Evolutionary conservation across 2,329 filamentous ascomycete genomes (phyloP).

Genomic region (Aspergillus cejpii): DNA sequence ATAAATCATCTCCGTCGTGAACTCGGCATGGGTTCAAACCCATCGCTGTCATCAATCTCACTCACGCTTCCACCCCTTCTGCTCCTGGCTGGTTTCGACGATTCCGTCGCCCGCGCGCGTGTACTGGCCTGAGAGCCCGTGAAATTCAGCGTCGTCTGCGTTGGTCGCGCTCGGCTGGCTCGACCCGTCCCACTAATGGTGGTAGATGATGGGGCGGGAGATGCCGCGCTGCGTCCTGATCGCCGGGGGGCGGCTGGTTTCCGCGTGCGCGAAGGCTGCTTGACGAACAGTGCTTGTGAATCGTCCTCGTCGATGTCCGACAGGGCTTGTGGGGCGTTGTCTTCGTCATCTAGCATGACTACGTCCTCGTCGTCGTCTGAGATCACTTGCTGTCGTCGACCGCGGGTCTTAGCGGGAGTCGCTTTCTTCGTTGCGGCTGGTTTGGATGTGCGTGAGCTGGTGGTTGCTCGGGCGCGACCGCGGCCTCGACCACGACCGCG

Average conservation of each 20-base stretch:
- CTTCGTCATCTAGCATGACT: slow-evolving; percentile 35
- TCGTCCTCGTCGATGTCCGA: slow-evolving; percentile 29
- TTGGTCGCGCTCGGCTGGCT: slow-evolving; percentile 23
- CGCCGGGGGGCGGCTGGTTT: slow-evolving; percentile 21
- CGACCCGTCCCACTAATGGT: slow-evolving; percentile 26
- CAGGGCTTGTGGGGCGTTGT: slow-evolving; percentile 24
- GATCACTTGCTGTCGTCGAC: slow-evolving; percentile 27
- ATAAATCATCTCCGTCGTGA: slow-evolving; percentile 21
- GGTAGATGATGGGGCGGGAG: slow-evolving; percentile 31
- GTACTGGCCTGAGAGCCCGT: slow-evolving; percentile 33
- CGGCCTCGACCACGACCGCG: slow-evolving; percentile 45
- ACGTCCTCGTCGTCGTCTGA: slow-evolving; percentile 40
- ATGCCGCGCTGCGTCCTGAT: slow-evolving; percentile 24
- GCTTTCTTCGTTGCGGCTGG: slow-evolving; percentile 27
- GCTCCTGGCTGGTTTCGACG: slow-evolving; percentile 17
- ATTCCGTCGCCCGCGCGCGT: slow-evolving; percentile 13
- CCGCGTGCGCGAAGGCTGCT: slow-evolving; percentile 29
- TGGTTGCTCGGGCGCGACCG: slow-evolving; percentile 39
- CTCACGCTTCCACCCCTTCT: slow-evolving; percentile 32
- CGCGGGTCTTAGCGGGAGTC: slow-evolving; percentile 15
- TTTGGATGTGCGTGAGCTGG: slow-evolving; percentile 28
- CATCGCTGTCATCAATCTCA: slow-evolving; percentile 41
- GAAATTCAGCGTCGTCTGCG: slow-evolving; percentile 41
- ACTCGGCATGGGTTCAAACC: slow-evolving; percentile 39
- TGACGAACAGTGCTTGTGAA: slow-evolving; percentile 39